These are phyloP conservation scores for Anthostomella pinea DNA, from an alignment of 2,329 filamentous ascomycete species.

Conservation along the genomic window DNA sequence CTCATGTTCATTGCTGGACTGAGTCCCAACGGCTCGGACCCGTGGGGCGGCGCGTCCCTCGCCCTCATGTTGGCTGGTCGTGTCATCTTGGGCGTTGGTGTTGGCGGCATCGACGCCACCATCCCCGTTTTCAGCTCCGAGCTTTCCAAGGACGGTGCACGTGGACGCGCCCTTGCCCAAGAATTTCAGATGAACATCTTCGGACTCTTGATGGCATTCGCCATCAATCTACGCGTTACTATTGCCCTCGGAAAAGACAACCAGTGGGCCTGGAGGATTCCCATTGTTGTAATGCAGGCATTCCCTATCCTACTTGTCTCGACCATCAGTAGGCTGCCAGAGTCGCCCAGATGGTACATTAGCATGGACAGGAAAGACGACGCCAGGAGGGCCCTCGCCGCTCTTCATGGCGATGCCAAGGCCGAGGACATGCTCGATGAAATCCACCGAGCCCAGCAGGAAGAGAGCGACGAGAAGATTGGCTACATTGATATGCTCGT, in stretches of 20 bases:
- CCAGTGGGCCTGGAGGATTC: slow-evolving; percentile 61
- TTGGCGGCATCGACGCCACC: slow-evolving; percentile 59
- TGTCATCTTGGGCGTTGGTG: slow-evolving; percentile 42
- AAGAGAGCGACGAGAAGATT: slow-evolving; percentile 45
- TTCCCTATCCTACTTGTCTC: slow-evolving; percentile 54
- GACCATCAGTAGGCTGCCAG: slow-evolving; percentile 51
- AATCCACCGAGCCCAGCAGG: slow-evolving; percentile 47
- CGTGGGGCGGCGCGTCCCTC: slow-evolving; percentile 46
- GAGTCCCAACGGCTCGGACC: slow-evolving; percentile 37
- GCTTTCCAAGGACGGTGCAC: slow-evolving; percentile 51
- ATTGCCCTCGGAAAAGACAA: slow-evolving; percentile 50
- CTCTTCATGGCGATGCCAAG: slow-evolving; percentile 49
- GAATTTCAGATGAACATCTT: slow-evolving; percentile 66
- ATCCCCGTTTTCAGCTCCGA: slow-evolving; percentile 60
- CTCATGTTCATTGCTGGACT: slow-evolving; percentile 59
- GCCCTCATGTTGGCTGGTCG: slow-evolving; percentile 34
- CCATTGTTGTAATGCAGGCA: slow-evolving; percentile 59
- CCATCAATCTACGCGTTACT: slow-evolving; percentile 55
- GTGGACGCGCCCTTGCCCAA: slow-evolving; percentile 57
- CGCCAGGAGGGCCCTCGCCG: slow-evolving; percentile 45
- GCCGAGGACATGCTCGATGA: slow-evolving; percentile 48
- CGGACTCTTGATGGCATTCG: slow-evolving; percentile 59
- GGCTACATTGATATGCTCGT: slow-evolving; percentile 57
- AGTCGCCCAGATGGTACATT: slow-evolving; percentile 57
- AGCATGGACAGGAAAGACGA: slow-evolving; percentile 48